Base-by-base conservation (phyloP, 2,329 filamentous ascomycete species). In the Aspergillus sergii region DNA sequence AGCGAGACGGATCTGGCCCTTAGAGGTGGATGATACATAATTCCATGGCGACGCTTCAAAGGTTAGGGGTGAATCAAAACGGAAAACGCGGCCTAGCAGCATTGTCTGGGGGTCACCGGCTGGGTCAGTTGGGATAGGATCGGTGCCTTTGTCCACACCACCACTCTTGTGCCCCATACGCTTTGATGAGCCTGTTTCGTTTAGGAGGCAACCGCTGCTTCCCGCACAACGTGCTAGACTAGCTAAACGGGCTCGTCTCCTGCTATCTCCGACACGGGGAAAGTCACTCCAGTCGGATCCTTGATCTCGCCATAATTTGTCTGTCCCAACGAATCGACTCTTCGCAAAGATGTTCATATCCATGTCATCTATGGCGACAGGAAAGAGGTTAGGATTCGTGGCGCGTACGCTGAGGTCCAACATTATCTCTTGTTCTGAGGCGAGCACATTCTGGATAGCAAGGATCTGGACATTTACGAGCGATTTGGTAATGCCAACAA, bases 331-430 rank as follows among this genome's bases (percentile, higher is more conserved):
- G 74, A 94, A 91, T 64, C 91, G 92, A 64, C 93, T 97, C 78
- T 96, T 97, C 34, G 95, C 95, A 78, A 98, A 98, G 36, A 99
- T 86, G 72, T 96, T 93, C 62, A 98, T 84, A 75, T 98, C 93
- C 73, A 96, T 90, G 54, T 94, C 89, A 66, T 91, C 89, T 43
- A 99, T 88, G 2, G 91, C 91, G 48, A 99, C 91, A 2, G 93
- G 89, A 45, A 98, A 91, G 46, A 97, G 89, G 70, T 98, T 99
- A 1, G 94, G 94, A 75, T 99, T 99, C 70, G 94, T 85, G 0
- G 94, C 95, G 69, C 88, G 88, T 64, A 99, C 92, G 23, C 92
- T 88, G 56, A 99, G 81, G 76, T 99, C 94, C 72, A 98, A 86
- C 88, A 99, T 97, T 48, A 99, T 85, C 75, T 98, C 94, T 76